Conservation (phyloP, 2,329 filamentous ascomycete species). For the Teratosphaeria zuluensis region DNA sequence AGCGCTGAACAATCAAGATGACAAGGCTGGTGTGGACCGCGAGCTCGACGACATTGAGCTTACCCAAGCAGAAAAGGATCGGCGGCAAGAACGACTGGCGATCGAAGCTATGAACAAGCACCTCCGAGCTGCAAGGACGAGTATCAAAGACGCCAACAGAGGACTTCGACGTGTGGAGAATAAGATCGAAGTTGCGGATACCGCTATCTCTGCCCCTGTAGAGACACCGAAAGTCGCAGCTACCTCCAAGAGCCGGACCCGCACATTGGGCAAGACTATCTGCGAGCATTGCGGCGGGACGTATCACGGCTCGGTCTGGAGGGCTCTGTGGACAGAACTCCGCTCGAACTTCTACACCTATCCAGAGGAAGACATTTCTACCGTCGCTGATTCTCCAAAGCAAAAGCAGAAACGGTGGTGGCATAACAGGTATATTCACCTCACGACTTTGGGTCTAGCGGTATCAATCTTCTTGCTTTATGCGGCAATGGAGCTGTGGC, state of each 20-base stretch:
- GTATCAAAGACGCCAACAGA: conserved; percentile 34
- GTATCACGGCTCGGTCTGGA: conserved; percentile 16
- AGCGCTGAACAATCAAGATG: conserved; percentile 12
- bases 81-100: conserved; percentile 32
- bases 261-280: conserved; percentile 2
- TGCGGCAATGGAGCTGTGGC: conserved; percentile 30
- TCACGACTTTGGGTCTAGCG: conserved; percentile 32
- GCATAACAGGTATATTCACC: conserved; percentile 14
- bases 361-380: conserved; percentile 3
- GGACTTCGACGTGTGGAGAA: conserved; percentile 34
- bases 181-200: conserved; percentile 24
- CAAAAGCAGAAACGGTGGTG: not conserved
- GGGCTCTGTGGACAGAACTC: conserved; percentile 21
- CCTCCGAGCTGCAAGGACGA: conserved; percentile 30
- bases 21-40: not conserved
- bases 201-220: not conserved
- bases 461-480: conserved; percentile 36
- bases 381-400: not conserved
- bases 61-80: conserved; percentile 32
- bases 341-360: conserved; percentile 19
- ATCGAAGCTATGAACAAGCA: conserved; percentile 34
- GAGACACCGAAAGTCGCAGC: not conserved
- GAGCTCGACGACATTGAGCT: conserved; percentile 4
- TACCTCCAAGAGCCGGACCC: not conserved
- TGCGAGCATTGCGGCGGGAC: conserved; percentile 18